Base-by-base conservation (phyloP, 2,329 filamentous ascomycete species). In the Nigrograna mackinnonii region DNA sequence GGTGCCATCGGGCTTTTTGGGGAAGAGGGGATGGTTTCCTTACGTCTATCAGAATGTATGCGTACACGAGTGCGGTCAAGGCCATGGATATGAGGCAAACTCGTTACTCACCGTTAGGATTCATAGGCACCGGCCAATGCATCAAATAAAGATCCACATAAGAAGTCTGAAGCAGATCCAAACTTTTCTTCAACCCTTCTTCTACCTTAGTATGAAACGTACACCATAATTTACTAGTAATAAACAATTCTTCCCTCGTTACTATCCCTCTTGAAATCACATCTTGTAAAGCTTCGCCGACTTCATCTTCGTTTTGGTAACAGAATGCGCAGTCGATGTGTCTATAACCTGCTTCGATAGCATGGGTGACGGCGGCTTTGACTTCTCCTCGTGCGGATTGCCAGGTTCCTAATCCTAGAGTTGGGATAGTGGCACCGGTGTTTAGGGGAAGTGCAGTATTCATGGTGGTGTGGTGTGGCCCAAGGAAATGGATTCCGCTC, bases 151-250 rank as follows among this genome's bases (percentile, higher is more conserved):
- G 74, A 66, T 95, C 90, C 4, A 95, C 79, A 65, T 95, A 92
- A 52, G 90, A 86, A 35, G 94, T 74, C 2, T 88, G 87, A 24
- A 95, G 73, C 46, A 79, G 78, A 70, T 85, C 80, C 64, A 94
- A 74, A 58, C 84, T 87, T 76, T 85, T 84, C 52, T 89, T 82
- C 24, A 94, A 77, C 22, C 79, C 83, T 57, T 86, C 73, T 69
- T 87, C 84, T 5, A 83, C 83, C 5, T 84, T 78, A 21, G 80
- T 82, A 68, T 86, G 85, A 73, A 87, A 91, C 37, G 87, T 89
- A 60, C 84, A 86, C 87, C 89, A 95, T 26, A 91, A 79, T 78
- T 95, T 95, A 59, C 85, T 89, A 41, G 89, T 87, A 44, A 95
- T 82, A 71, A 94, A 95, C 48, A 95, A 72, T 43, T 95, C 87